Evolutionary conservation across 768 basidiomycete genomes (phyloP).

Genomic region (Suillus subaureus): DNA sequence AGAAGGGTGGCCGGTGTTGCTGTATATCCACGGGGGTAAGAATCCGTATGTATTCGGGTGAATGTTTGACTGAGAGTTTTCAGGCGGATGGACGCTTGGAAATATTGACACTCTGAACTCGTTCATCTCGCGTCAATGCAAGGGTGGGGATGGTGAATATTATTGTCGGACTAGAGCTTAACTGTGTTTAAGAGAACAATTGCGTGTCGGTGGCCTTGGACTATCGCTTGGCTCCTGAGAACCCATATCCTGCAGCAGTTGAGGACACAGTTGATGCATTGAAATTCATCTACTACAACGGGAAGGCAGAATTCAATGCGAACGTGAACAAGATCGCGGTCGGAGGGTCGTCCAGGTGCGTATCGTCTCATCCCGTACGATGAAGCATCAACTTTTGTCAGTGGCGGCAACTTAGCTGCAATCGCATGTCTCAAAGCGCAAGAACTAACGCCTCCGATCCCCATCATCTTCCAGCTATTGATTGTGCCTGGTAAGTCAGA

Average conservation of each 20-base stretch:
- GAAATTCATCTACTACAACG: conserved; percentile 58
- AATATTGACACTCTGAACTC: conserved; percentile 58
- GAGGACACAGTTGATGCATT: conserved; percentile 69
- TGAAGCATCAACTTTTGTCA: conserved; percentile 24
- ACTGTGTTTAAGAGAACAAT: conserved; percentile 45
- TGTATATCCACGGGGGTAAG: conserved; percentile 76
- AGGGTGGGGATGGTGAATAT: conserved; percentile 17
- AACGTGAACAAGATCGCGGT: conserved; percentile 60
- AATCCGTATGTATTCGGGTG: neutral
- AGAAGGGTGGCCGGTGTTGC: conserved; percentile 68
- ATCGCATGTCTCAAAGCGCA: conserved; percentile 66
- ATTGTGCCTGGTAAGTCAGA: conserved; percentile 51
- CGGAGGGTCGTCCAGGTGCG: conserved; percentile 70
- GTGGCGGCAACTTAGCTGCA: conserved; percentile 72
- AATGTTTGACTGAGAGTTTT: neutral
- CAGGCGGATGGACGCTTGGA: conserved; percentile 78
- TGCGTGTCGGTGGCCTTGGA: conserved; percentile 69
- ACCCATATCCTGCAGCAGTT: conserved; percentile 70
- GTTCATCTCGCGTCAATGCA: conserved; percentile 43
- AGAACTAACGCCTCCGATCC: conserved; percentile 48
- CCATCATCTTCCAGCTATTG: conserved; percentile 64
- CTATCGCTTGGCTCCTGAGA: conserved; percentile 73
- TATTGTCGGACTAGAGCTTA: neutral
- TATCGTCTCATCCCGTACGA: neutral
- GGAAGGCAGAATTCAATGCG: conserved; percentile 46